Evolutionary conservation across 129 eudicot species (phyloP), one percentile per base, ranked within the genome.

Genomic region (Glebionis coronaria): DNA sequence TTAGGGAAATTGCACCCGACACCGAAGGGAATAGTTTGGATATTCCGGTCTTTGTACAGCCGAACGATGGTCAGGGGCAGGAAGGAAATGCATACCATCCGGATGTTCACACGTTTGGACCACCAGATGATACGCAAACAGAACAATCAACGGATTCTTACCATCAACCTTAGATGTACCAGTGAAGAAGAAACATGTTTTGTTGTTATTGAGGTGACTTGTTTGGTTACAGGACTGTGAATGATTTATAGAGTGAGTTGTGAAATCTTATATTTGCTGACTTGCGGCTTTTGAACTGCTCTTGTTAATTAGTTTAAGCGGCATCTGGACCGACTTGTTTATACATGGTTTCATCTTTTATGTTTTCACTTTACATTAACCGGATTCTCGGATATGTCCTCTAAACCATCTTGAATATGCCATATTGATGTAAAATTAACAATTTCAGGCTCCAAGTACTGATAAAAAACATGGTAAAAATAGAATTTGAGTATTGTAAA

Each of bases 1-100:
- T 94, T 4, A 82, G 99, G 71, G 98, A 93, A 63, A 76, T 93
- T 27, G 73, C 95, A 14, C 82, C 82, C 0, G 95, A 86, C 71
- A 63, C 81, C 1, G 85, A 82, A 71, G 82, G 83, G 47, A 78
- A 73, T 69, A 94, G 88, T 71, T 67, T 79, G 19, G 99, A 94
- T 65, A 89, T 94, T 13, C 84, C 99, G 1, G 99, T 89, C 40
- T 85, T 94, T 76, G 68, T 83, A 56, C 83, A 73, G 63, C 79
- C 82, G 4, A 65, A 62, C 54, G 75, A 80, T 55, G 55, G 73
- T 27, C 85, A 82, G 27, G 86, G 38, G 62, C 76, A 50, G 50
- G 60, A 46, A 16, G 75, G 68, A 59, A 71, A 10, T 46, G 68
- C 68, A 5, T 71, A 59, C 59, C 67, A 71, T 47, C 68, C 75